Evolutionary conservation across 768 basidiomycete genomes (phyloP).

Genomic region (Mycena pura): DNA sequence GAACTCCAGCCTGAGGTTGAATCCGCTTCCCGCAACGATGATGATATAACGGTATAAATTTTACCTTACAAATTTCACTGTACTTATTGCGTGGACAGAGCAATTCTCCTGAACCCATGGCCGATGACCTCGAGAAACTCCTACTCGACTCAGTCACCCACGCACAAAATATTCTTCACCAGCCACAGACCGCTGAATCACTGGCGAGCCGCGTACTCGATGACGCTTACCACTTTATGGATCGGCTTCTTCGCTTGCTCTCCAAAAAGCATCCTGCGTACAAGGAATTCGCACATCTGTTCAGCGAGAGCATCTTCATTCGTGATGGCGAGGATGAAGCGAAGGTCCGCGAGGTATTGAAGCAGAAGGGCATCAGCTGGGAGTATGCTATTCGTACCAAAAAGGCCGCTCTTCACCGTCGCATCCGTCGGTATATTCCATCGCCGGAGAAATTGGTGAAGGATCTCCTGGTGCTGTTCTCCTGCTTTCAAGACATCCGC

Average conservation of each 20-base stretch:
- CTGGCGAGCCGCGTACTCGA: slow-evolving; percentile 12
- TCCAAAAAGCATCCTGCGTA: slow-evolving; percentile 17
- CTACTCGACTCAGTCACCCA: neutral
- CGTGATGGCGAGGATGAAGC: slow-evolving; percentile 14
- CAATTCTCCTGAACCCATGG: neutral
- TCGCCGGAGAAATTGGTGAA: neutral
- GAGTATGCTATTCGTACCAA: slow-evolving; percentile 9
- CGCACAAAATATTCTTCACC: neutral
- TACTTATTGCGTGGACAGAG: neutral
- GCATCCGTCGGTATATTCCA: slow-evolving; percentile 11
- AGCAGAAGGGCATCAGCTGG: slow-evolving; percentile 9
- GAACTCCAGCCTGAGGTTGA: neutral
- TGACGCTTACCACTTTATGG: slow-evolving; percentile 17
- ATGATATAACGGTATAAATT: neutral
- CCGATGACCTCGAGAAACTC: neutral
- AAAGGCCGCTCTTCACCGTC: slow-evolving; percentile 6
- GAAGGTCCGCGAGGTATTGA: slow-evolving; percentile 5
- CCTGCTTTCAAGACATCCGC: neutral
- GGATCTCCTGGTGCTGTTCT: neutral
- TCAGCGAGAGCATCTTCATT: slow-evolving; percentile 14
- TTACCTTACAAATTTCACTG: neutral
- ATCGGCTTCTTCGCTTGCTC: slow-evolving; percentile 1
- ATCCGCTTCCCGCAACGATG: neutral
- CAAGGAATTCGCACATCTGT: slow-evolving; percentile 15
- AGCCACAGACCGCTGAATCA: neutral